These are phyloP conservation scores for Arabidopsis thaliana DNA, from an alignment of 345 rosid species.

Conservation along the genomic window TAIR10.1 NC_003074.8:23131501-23132000, in stretches of 20 bases:
- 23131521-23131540: no score
- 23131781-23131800: conserved; percentile 79
- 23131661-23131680: conserved; percentile 86
- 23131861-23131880: conserved; percentile 62
- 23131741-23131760: conserved; percentile 82
- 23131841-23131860: conserved; percentile 67
- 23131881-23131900: conserved; percentile 79
- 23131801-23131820: conserved; percentile 74
- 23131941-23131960: conserved; percentile 73
- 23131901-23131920: conserved; percentile 91
- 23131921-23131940: conserved; percentile 61
- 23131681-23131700: conserved; percentile 82
- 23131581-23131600: no score
- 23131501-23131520: no score
- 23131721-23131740: conserved; percentile 70
- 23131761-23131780: conserved; percentile 76
- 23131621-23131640: no score
- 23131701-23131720: conserved; percentile 77
- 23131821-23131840: conserved; percentile 73
- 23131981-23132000: no score
- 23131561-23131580: no score
- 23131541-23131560: no score
- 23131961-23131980: conserved; percentile 24
- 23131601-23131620: no score
- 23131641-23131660: no score